phyloP scores from a whole-genome alignment of 768 basidiomycete genomes.

The Suillus paluster region DNA sequence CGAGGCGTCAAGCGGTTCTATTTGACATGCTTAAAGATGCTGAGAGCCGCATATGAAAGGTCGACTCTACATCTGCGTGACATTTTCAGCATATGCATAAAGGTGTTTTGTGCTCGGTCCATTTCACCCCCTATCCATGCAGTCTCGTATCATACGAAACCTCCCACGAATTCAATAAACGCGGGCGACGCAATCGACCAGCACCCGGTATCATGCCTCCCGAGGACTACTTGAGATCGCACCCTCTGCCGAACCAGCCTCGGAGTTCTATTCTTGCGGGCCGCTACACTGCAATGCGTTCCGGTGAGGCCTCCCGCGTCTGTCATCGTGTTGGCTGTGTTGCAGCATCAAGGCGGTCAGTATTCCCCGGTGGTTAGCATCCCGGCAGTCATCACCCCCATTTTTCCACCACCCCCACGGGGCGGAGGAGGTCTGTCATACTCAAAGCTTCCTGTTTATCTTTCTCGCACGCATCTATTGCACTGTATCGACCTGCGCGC shows the following conservation, averaged over 20 bases:
- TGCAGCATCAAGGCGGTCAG: conserved; percentile 26
- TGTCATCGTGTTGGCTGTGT: conserved; percentile 33
- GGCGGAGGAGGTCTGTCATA: conserved; percentile 32
- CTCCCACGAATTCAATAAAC: no score
- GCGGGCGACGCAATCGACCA: no score
- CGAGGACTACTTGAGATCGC: conserved; percentile 25
- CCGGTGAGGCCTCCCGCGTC: conserved; percentile 32
- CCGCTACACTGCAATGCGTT: conserved; percentile 42
- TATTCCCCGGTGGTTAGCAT: conserved; percentile 10
- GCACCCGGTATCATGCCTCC: no score
- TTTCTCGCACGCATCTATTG: conserved; percentile 5
- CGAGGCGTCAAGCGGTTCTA: no score
- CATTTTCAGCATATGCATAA: no score
- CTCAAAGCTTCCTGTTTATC: conserved; percentile 18
- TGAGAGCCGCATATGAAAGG: no score
- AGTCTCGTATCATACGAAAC: no score
- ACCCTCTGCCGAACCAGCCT: conserved; percentile 24
- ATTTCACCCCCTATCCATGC: no score
- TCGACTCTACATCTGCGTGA: no score
- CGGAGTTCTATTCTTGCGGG: conserved; percentile 37
- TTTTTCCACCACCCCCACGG: conserved; percentile 6
- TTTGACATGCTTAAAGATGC: no score
- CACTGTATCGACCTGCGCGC: conserved; percentile 7
- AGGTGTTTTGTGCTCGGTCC: no score
- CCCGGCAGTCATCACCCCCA: conserved; percentile 8